A percentile compares a stretch with the other conserved stretches of the same genome.
Conservation (phyloP, 805 yeast genomes). For the Nakazawaea molendinolei region DNA sequence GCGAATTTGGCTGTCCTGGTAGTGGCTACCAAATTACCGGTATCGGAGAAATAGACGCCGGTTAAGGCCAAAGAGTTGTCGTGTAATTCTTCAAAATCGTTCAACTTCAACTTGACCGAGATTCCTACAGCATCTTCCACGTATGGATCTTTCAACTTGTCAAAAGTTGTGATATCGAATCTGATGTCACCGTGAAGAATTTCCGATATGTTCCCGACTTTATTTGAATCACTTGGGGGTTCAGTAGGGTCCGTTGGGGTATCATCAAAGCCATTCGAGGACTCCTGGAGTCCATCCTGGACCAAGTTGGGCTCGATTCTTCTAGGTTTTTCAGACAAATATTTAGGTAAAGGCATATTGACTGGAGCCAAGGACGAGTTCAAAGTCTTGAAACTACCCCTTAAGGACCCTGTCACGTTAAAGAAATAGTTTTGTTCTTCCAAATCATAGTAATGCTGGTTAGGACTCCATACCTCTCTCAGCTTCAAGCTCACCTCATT, state of each 20-base stretch:
- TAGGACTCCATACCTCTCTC: slow-evolving; percentile 41
- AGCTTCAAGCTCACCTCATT: slow-evolving; percentile 44
- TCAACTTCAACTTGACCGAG: slow-evolving; percentile 16
- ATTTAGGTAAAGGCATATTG: slow-evolving; percentile 24
- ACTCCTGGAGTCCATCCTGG: slow-evolving; percentile 4
- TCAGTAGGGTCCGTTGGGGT: slow-evolving; percentile 1
- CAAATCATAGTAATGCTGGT: not conserved
- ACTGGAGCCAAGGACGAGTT: slow-evolving; percentile 16
- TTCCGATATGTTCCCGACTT: slow-evolving; percentile 19
- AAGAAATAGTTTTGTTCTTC: slow-evolving; percentile 22
- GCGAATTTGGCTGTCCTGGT: slow-evolving; percentile 60
- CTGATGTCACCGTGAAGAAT: slow-evolving; percentile 17
- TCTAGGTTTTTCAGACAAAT: slow-evolving; percentile 15
- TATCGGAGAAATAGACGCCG: slow-evolving; percentile 61
- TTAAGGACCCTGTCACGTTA: slow-evolving; percentile 42
- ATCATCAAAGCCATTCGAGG: slow-evolving; percentile 7
- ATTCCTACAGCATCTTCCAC: slow-evolving; percentile 26
- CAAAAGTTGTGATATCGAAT: slow-evolving; percentile 7
- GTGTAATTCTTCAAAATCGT: slow-evolving; percentile 41
- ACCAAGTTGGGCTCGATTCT: slow-evolving; percentile 1
- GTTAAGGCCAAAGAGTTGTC: slow-evolving; percentile 42
- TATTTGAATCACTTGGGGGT: not conserved
- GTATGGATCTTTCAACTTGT: slow-evolving; percentile 14
- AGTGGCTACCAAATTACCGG: slow-evolving; percentile 55
- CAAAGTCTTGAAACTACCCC: slow-evolving; percentile 32